Percentiles rank a stretch among this genome's conserved stretches.
Conservation (phyloP, 768 basidiomycete species). For the button mushroom (Agaricus bisporus) region DNA sequence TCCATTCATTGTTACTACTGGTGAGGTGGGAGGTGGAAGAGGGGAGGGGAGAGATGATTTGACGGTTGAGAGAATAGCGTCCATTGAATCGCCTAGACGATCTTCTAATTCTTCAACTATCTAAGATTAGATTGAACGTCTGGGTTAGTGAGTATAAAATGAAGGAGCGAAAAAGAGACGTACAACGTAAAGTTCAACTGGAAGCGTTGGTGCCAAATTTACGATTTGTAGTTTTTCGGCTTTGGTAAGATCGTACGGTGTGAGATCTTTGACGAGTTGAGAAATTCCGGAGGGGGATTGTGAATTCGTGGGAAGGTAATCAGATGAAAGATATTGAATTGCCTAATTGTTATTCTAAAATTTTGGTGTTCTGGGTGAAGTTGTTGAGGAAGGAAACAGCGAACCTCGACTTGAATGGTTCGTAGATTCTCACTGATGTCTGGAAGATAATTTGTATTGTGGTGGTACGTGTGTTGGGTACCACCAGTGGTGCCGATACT, state of each 20-base stretch:
- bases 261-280: slow-evolving; percentile 60
- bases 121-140: slow-evolving; percentile 29
- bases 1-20: not conserved
- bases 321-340: slow-evolving; percentile 75
- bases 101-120: slow-evolving; percentile 91
- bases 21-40: not conserved
- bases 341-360: slow-evolving; percentile 49
- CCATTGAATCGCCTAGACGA: slow-evolving; percentile 64
- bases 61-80: slow-evolving; percentile 59
- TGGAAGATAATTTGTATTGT: slow-evolving; percentile 18
- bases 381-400: slow-evolving; percentile 11
- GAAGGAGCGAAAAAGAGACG: slow-evolving; percentile 23
- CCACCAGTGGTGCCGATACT: too few species aligned
- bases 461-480: slow-evolving; percentile 20
- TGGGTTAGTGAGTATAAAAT: not conserved
- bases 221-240: slow-evolving; percentile 89
- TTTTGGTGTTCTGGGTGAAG: not conserved
- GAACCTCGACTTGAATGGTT: slow-evolving; percentile 81
- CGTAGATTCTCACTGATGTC: slow-evolving; percentile 77
- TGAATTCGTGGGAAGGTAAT: slow-evolving; percentile 58
- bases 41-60: slow-evolving; percentile 16
- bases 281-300: slow-evolving; percentile 65
- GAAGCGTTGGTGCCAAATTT: slow-evolving; percentile 78
- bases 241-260: slow-evolving; percentile 73
- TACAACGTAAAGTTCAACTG: slow-evolving; percentile 88